Percentiles rank a stretch among this genome's conserved stretches.
These are phyloP conservation scores for Mycena crocata DNA, from an alignment of 768 basidiomycete species.

Conservation along the genomic window DNA sequence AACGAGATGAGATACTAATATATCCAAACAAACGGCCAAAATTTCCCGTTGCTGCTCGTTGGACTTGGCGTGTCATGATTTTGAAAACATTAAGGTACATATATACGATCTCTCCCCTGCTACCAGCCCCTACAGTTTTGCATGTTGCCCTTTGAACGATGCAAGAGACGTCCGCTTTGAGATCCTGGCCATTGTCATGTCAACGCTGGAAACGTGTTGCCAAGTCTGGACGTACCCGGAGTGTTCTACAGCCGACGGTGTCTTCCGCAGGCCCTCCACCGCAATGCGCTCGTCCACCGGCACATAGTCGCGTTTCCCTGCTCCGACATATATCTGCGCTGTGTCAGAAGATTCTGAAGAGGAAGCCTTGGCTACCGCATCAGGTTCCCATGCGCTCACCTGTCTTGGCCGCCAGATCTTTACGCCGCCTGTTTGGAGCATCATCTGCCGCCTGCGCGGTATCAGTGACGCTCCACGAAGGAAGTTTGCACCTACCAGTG, in stretches of 20 bases:
- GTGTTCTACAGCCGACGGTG: slow-evolving; percentile 73
- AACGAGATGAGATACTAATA: neutral
- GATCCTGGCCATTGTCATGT: slow-evolving; percentile 61
- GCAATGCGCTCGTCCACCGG: slow-evolving; percentile 68
- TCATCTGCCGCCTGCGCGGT: slow-evolving; percentile 85
- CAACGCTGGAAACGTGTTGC: slow-evolving; percentile 40
- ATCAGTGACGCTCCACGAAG: slow-evolving; percentile 20
- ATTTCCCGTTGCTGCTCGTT: too few species aligned
- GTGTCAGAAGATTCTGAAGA: too few species aligned
- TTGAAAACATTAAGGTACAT: slow-evolving; percentile 29
- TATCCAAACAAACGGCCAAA: slow-evolving; percentile 8
- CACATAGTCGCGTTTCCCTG: slow-evolving; percentile 79
- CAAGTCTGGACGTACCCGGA: slow-evolving; percentile 71
- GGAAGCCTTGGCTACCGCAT: slow-evolving; percentile 19
- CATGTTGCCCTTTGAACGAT: slow-evolving; percentile 63
- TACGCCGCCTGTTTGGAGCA: slow-evolving; percentile 89
- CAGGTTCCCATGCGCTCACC: slow-evolving; percentile 53
- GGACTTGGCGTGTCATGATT: slow-evolving; percentile 6
- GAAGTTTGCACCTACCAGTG: slow-evolving; percentile 71
- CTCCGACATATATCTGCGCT: slow-evolving; percentile 82
- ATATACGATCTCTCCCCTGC: neutral
- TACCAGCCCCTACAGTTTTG: slow-evolving; percentile 52
- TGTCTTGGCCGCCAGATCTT: slow-evolving; percentile 95
- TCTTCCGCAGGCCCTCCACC: slow-evolving; percentile 66
- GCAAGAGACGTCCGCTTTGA: slow-evolving; percentile 77